phyloP scores from a whole-genome alignment of 73 alveolate genomes.

The Blepharisma japonicum region DNA sequence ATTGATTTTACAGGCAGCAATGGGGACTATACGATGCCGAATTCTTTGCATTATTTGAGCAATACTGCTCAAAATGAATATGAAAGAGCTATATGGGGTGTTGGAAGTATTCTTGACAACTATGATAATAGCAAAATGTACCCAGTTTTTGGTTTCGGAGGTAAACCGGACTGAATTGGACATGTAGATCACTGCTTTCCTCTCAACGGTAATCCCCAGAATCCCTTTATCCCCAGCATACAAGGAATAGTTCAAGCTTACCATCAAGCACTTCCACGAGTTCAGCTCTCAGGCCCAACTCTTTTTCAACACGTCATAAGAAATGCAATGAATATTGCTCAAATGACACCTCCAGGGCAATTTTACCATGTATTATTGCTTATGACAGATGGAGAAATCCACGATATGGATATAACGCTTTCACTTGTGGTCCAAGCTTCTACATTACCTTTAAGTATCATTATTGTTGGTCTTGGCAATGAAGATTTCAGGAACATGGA shows the following conservation, averaged over 20 bases:
- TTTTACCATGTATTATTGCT: conserved; percentile 77
- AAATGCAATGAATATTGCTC: conserved; percentile 56
- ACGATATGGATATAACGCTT: conserved; percentile 79
- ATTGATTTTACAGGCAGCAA: conserved; percentile 79
- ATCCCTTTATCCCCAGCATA: conserved; percentile 67
- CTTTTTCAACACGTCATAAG: conserved; percentile 60
- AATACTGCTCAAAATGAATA: conserved; percentile 44
- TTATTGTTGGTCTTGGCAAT: conserved; percentile 83
- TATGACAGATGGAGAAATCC: conserved; percentile 92
- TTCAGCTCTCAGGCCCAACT: conserved; percentile 69
- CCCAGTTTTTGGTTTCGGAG: conserved; percentile 84
- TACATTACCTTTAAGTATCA: conserved; percentile 73
- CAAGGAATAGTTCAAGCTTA: conserved; percentile 64
- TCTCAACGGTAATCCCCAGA: conserved; percentile 51
- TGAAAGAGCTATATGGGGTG: conserved; percentile 61
- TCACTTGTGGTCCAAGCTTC: conserved; percentile 66
- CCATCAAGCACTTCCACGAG: conserved; percentile 46
- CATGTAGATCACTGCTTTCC: conserved; percentile 60
- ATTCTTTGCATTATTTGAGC: conserved; percentile 64
- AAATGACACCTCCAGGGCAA: conserved; percentile 35
- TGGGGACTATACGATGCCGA: conserved; percentile 46
- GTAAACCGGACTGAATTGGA: conserved; percentile 45
- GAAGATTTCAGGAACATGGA: conserved; percentile 72
- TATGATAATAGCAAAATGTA: conserved; percentile 74
- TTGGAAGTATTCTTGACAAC: conserved; percentile 68